phyloP scores from a whole-genome alignment of 2,329 filamentous ascomycete genomes.

The Sordariomycetes sp. region DNA sequence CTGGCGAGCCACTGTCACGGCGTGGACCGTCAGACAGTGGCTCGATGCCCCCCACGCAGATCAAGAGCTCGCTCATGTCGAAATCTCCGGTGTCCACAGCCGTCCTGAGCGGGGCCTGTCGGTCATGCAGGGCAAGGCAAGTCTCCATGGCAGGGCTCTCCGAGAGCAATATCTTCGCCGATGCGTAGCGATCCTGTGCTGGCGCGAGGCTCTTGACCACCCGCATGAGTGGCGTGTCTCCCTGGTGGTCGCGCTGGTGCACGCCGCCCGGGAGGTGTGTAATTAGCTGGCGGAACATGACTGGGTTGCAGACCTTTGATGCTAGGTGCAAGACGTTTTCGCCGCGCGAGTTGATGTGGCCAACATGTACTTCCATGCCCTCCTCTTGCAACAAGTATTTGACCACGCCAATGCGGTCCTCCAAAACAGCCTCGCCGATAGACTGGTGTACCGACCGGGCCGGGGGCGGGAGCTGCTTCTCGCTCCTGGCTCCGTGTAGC shows the following conservation, averaged over 20 bases:
- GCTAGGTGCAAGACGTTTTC: not conserved
- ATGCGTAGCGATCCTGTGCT: not conserved
- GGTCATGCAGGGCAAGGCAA: no score
- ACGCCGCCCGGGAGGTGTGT: not conserved
- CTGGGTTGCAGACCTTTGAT: not conserved
- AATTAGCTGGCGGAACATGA: not conserved
- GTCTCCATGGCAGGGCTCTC: no score
- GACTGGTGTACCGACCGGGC: not conserved
- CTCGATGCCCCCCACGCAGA: no score
- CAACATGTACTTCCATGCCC: not conserved
- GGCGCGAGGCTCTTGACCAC: not conserved
- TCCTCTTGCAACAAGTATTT: not conserved
- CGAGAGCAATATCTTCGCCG: not conserved
- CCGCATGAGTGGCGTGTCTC: not conserved
- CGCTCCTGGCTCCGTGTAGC: not conserved
- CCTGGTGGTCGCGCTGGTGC: not conserved
- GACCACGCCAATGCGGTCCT: not conserved
- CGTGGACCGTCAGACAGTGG: no score
- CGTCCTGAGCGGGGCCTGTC: no score
- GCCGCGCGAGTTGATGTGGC: not conserved
- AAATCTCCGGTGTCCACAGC: no score
- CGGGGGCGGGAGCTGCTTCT: not conserved
- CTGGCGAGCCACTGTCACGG: no score
- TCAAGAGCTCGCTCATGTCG: no score
- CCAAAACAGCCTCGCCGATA: not conserved